A percentile compares a stretch with the other conserved stretches of the same genome.
These are phyloP conservation scores for Pisolithus tinctorius DNA, from an alignment of 768 basidiomycete genomes.

Conservation along the genomic window DNA sequence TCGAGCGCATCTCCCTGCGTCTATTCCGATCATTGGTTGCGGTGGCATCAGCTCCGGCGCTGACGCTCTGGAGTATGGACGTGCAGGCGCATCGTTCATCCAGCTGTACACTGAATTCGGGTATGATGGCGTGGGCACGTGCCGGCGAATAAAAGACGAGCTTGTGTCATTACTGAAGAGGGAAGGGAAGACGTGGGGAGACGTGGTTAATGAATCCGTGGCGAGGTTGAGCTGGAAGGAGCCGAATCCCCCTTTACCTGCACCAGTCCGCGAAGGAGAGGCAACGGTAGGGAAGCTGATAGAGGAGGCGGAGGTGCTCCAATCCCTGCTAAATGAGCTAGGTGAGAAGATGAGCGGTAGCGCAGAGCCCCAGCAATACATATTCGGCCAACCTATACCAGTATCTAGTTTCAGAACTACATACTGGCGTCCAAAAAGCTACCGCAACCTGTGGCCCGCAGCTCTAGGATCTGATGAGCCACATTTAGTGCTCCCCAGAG, in stretches of 20 bases:
- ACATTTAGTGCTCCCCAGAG: too few species aligned
- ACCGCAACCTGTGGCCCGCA: too few species aligned
- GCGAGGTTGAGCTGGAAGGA: slow-evolving; percentile 43
- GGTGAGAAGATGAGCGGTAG: slow-evolving; percentile 11
- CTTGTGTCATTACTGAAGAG: slow-evolving; percentile 52
- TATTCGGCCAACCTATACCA: background rate
- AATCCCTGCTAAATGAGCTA: slow-evolving; percentile 14
- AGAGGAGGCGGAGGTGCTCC: slow-evolving; percentile 37
- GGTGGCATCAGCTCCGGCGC: slow-evolving; percentile 83
- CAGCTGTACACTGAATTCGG: slow-evolving; percentile 92
- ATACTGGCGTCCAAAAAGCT: too few species aligned
- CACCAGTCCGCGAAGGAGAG: slow-evolving; percentile 14
- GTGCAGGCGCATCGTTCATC: slow-evolving; percentile 79
- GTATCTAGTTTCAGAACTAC: too few species aligned
- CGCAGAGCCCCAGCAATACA: background rate
- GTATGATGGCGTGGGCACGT: slow-evolving; percentile 83
- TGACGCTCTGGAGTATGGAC: slow-evolving; percentile 88
- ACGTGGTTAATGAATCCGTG: slow-evolving; percentile 57
- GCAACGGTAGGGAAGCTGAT: slow-evolving; percentile 29
- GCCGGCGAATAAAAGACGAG: slow-evolving; percentile 88
- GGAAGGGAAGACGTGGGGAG: slow-evolving; percentile 70
- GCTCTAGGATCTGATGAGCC: too few species aligned
- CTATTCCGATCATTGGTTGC: slow-evolving; percentile 86
- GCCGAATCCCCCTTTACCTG: background rate
- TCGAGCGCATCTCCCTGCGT: slow-evolving; percentile 69